A percentile compares a stretch with the other conserved stretches of the same genome.
These are phyloP conservation scores for Boletus barrowsii DNA, from an alignment of 768 basidiomycete species.

Conservation along the genomic window DNA sequence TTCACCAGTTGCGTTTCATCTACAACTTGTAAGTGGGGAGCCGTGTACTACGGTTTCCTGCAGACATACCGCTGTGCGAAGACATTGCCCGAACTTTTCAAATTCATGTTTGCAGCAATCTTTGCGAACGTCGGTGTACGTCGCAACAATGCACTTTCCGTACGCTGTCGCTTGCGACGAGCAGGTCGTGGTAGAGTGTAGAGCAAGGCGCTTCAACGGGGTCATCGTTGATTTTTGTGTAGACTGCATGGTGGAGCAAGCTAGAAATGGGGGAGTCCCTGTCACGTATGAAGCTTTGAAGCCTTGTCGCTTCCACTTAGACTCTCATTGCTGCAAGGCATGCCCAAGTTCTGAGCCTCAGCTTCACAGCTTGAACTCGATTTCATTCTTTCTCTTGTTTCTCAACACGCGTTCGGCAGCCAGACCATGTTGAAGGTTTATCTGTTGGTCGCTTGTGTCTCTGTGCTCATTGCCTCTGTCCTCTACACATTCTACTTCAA, in stretches of 20 bases:
- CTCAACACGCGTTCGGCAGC: background rate
- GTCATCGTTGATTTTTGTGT: slow-evolving; percentile 28
- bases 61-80: slow-evolving; percentile 70
- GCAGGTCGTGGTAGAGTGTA: slow-evolving; percentile 71
- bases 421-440: slow-evolving; percentile 52
- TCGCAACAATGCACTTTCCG: slow-evolving; percentile 82
- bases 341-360: slow-evolving; percentile 4
- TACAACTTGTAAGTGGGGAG: slow-evolving; percentile 18
- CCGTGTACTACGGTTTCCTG: background rate
- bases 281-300: too few species aligned
- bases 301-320: too few species aligned
- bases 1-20: slow-evolving; percentile 59
- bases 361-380: background rate
- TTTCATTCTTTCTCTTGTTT: background rate
- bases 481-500: slow-evolving; percentile 93
- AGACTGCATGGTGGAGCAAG: slow-evolving; percentile 15
- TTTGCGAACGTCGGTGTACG: slow-evolving; percentile 80
- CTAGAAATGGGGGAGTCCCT: background rate
- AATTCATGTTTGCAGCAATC: slow-evolving; percentile 87
- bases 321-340: background rate
- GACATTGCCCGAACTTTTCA: slow-evolving; percentile 74
- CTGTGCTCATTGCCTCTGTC: slow-evolving; percentile 51
- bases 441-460: slow-evolving; percentile 63
- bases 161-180: slow-evolving; percentile 71
- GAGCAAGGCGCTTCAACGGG: slow-evolving; percentile 64